Percentiles rank a stretch among this genome's conserved stretches.
These are phyloP conservation scores for Cladosporium colombiae DNA, from an alignment of 2,329 filamentous ascomycete species.

Conservation along the genomic window DNA sequence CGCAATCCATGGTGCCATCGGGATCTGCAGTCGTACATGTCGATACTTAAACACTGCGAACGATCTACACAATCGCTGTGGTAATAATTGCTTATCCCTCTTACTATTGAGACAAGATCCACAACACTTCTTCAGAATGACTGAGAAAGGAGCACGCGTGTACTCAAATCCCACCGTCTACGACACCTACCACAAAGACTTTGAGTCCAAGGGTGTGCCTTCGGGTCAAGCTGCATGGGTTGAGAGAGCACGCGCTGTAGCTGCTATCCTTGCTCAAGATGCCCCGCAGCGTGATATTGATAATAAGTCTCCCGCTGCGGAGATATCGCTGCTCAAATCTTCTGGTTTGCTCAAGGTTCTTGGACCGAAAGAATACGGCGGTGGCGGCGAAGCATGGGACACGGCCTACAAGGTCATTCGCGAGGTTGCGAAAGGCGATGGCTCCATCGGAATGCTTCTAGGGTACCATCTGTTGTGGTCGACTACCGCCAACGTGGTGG, in stretches of 20 bases:
- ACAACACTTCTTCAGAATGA: neutral
- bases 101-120: neutral
- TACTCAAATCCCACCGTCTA: conserved; percentile 33
- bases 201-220: conserved; percentile 38
- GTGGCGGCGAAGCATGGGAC: conserved; percentile 55
- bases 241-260: conserved; percentile 50
- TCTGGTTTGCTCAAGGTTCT: conserved; percentile 54
- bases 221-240: conserved; percentile 49
- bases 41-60: neutral
- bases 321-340: conserved; percentile 55
- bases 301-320: conserved; percentile 54
- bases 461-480: conserved; percentile 68
- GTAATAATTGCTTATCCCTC: neutral
- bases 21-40: neutral
- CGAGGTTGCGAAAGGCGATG: conserved; percentile 65
- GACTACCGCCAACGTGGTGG: conserved; percentile 61
- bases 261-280: conserved; percentile 52
- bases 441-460: conserved; percentile 65
- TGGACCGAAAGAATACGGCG: conserved; percentile 53
- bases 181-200: conserved; percentile 28
- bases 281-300: conserved; percentile 51
- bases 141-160: conserved; percentile 19
- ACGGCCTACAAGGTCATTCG: conserved; percentile 61
- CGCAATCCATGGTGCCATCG: conserved; percentile 6
- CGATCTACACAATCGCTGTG: neutral